Conservation (phyloP, 495 filamentous ascomycete genomes). For the Penicillium cinerascens region DNA sequence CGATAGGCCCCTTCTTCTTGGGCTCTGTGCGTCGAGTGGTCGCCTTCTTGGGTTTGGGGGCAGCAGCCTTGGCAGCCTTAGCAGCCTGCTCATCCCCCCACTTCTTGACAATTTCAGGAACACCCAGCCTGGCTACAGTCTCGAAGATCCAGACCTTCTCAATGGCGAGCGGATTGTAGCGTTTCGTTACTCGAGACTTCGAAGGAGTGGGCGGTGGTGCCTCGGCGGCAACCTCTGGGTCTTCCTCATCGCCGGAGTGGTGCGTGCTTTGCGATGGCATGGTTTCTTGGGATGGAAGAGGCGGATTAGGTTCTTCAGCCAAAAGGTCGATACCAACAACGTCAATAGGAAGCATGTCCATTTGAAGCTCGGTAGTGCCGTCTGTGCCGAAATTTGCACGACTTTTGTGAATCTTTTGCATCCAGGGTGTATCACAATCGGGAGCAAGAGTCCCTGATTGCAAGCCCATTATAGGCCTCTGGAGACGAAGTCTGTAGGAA, state of each 20-base stretch:
- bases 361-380: slow-evolving; percentile 66
- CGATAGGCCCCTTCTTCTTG: slow-evolving; percentile 42
- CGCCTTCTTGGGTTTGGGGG: slow-evolving; percentile 27
- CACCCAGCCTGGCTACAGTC: slow-evolving; percentile 62
- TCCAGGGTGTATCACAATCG: slow-evolving; percentile 32
- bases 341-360: slow-evolving; percentile 71
- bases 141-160: slow-evolving; percentile 78
- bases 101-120: slow-evolving; percentile 67
- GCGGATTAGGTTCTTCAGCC: slow-evolving; percentile 60
- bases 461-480: slow-evolving; percentile 23
- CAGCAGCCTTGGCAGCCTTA: slow-evolving; percentile 28
- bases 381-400: slow-evolving; percentile 72
- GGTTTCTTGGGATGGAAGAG: slow-evolving; percentile 34
- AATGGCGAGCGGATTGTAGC: slow-evolving; percentile 60
- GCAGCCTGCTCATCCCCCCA: slow-evolving; percentile 64
- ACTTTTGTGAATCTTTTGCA: slow-evolving; percentile 59
- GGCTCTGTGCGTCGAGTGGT: slow-evolving; percentile 29
- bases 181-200: slow-evolving; percentile 51
- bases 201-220: slow-evolving; percentile 19
- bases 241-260: slow-evolving; percentile 51
- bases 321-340: slow-evolving; percentile 74
- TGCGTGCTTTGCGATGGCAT: slow-evolving; percentile 4
- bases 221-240: slow-evolving; percentile 37
- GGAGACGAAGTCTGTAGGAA: slow-evolving; percentile 56
- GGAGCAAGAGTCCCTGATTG: slow-evolving; percentile 26